Percentiles rank a stretch among this genome's conserved stretches.
Conservation (phyloP, 768 basidiomycete species). For the Dentipellis fragilis region DNA sequence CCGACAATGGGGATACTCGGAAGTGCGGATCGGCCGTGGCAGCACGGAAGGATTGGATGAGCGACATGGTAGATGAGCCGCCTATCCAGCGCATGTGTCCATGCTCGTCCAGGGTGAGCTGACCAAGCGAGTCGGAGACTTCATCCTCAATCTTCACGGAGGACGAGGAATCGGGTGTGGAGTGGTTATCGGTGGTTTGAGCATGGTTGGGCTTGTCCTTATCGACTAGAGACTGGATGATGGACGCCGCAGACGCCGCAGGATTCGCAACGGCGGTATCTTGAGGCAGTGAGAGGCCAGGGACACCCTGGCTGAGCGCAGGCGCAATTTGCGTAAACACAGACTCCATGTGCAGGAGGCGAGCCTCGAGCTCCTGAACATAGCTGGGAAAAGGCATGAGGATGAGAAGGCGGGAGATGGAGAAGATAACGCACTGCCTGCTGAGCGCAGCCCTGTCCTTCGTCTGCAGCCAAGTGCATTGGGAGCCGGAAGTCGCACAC, state of each 20-base stretch:
- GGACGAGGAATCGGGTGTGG: conserved; percentile 27
- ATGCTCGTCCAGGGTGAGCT: conserved; percentile 81
- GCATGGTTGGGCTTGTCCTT: conserved; percentile 11
- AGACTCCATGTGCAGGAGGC: conserved; percentile 80
- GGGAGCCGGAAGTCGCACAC: conserved; percentile 61
- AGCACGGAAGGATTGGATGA: conserved; percentile 80
- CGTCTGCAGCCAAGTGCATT: conserved; percentile 85
- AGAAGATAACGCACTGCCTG: conserved; percentile 57
- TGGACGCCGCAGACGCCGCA: conserved; percentile 9
- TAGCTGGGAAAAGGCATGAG: conserved; percentile 38
- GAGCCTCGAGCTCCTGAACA: conserved; percentile 85
- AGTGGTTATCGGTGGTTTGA: conserved; percentile 11
- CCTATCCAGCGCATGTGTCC: conserved; percentile 91
- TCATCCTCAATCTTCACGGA: conserved; percentile 60
- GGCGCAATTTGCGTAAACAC: conserved; percentile 79
- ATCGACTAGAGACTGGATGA: conserved; percentile 17
- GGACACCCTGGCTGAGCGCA: conserved; percentile 48
- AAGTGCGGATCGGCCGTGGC: conserved; percentile 64
- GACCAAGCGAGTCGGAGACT: conserved; percentile 77
- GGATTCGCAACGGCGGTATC: conserved; percentile 6
- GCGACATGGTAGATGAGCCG: conserved; percentile 84
- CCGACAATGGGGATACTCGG: conserved; percentile 76
- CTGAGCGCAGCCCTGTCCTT: conserved; percentile 86
- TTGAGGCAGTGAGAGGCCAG: conserved; percentile 4
- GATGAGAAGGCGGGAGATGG: conserved; percentile 12